Evolutionary conservation across 192 early-diverging fungal genomes (phyloP), one percentile per base, ranked within the genome.

Genomic region (Thamnidium elegans): DNA sequence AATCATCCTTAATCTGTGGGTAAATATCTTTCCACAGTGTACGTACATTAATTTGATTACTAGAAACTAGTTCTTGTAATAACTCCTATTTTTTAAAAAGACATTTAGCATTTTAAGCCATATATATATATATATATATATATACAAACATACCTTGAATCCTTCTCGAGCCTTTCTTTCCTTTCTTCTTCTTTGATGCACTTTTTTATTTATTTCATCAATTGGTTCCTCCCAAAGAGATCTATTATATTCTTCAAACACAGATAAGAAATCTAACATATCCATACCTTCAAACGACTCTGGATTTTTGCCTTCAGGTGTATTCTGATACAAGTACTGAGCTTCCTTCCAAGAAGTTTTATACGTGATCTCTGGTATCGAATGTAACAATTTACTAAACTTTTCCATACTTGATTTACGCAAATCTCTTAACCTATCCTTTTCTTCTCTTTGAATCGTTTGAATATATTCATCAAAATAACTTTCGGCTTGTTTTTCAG

Each of bases 1-100:
- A 58, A 62, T 97, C 93, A 0, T 81, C 74, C 39, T 87, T 81
- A 62, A 96, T 79, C 23, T 80, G 34, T 3, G 90, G 89, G 65
- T 88, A 91, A 7, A 96, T 78, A 45, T 96, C 89, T 68, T 86
- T 88, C 97, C 97, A 99, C 44, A 83, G 84, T 4, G 86, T 85
- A n/a, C 78, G 77, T 5, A 90, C 84, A 65, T 88, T 86, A 21
- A 97, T 76, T 13, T 80, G 67, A 0, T 78, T 80, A n/a, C 76
- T 72, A 7, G 50, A 63, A 20, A 67, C 70, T 26, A 92, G 65
- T 62, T 93, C 88, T 0, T 72, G 62, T 44, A 98, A 74, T 19
- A 96, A 80, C 13, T 79, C 76, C 54, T 74, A 64, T 53, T 26
- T 2, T 26, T 2, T 2, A 26, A 26, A 26, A 26, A 26, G 3